Base-by-base conservation (phyloP, 2,329 filamentous ascomycete species). In the Epichloe elymi region DNA sequence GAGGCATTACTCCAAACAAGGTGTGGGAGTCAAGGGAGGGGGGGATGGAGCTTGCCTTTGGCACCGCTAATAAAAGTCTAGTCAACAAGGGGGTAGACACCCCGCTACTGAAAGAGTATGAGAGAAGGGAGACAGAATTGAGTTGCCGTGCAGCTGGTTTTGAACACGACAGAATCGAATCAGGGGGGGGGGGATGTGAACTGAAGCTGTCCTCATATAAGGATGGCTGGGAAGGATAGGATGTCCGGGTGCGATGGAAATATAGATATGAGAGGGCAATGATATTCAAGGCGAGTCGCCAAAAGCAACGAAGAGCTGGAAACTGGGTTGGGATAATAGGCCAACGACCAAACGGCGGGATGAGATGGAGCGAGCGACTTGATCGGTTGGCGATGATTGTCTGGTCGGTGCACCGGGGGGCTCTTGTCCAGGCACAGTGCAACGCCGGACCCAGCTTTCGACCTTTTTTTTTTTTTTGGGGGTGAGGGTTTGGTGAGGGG, bases 81-180 rank as follows among this genome's bases (percentile, higher is more conserved):
- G 48, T 45, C 50, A 45, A 53, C 51, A 46, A 53, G 50, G 46
- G 46, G 50, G 46, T 23, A n/a, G 36, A 5, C 36, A n/a, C 50
- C 45, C 44, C 45, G 44, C 50, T 43, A 44, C 26, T 43, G 37
- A 14, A n/a, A 39, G 19, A 36, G 40, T 26, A 48, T 5, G 39
- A 41, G 44, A 26, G 44, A 48, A 48, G 50, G 44, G 50, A 51
- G 45, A 51, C 39, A 38, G 41, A 40, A n/a, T 23, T n/a, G n/a
- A 40, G n/a, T 23, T 26, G 20, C 36, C 33, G 42, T 26, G 41
- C 10, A 44, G 23, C 15, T 30, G 12, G 19, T 20, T 15, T 26
- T 30, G 14, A 11, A 30, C 23, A 15, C 23, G 41, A 26, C 20
- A 43, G 20, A n/a, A 26, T 43, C 26, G n/a, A 20, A 3, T 41